Evolutionary conservation across 352 stramenopile genomes (phyloP), one percentile per base, ranked within the genome.

Genomic region (Phytopythium cucurbitacearum): DNA sequence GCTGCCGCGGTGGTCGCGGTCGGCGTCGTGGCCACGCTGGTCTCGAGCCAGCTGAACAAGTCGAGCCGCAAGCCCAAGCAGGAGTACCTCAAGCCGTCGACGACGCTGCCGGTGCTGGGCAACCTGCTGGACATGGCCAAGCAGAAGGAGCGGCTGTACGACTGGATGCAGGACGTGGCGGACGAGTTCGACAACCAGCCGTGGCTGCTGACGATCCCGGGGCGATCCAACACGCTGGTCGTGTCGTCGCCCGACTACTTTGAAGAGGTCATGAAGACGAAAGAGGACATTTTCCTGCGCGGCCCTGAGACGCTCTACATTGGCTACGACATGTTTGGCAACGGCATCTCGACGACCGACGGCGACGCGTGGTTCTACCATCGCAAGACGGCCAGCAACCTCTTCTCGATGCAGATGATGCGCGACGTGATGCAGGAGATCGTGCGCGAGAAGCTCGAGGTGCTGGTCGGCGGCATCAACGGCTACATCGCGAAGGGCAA

Each of bases 81-180:
- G 21, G 21, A 28, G 21, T 28, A 28, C 21, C 21, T 28, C 5
- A 50, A 57, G 54, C 65, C 54, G 8, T 48, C 59, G 13, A 62
- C 59, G 21, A 73, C 61, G 5, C 54, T 81, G 38, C 67, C 64
- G 1, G 52, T 85, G 55, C 52, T 83, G 12, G 74, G 75, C 15
- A 76, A 72, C 40, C 56, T 76, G n/a, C 21, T 71, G 9, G 64
- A 73, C 9, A 53, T 59, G 11, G 48, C 47, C 11, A 46, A 53
- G 37, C 59, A 79, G 15, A 43, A 52, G 36, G 55, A 64, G 32
- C 68, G 64, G 8, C 65, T 82, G 45, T 59, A 85, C 60, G 74
- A 85, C 56, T 85, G 73, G 70, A 44, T 81, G 21, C 61, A 60
- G 28, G 69, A 74, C 16, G 64, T 79, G 40, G 64, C 69, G 36